phyloP scores from a whole-genome alignment of 352 stramenopile species.

The Globisporangium cederbergense region DNA sequence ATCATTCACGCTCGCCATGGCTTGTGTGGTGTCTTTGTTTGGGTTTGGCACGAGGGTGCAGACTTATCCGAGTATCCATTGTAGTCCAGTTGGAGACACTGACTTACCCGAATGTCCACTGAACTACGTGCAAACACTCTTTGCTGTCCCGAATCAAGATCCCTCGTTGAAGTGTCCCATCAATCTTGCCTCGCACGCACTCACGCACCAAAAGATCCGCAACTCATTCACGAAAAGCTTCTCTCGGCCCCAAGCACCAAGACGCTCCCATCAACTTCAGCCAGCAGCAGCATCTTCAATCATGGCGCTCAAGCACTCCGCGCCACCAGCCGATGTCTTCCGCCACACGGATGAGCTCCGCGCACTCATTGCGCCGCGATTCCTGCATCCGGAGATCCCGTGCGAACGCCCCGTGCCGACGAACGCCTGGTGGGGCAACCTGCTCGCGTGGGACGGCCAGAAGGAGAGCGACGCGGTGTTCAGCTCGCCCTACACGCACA shows the following conservation, averaged over 20 bases:
- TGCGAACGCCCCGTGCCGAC: conserved; percentile 51
- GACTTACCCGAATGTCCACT: not conserved
- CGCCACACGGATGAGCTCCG: conserved; percentile 42
- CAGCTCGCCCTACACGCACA: conserved; percentile 66
- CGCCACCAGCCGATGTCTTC: conserved; percentile 41
- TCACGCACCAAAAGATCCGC: not conserved
- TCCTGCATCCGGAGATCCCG: conserved; percentile 26
- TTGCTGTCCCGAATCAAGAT: not conserved
- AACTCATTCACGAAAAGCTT: not conserved
- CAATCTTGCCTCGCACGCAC: not conserved
- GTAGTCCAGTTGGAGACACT: not conserved
- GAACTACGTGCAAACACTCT: not conserved
- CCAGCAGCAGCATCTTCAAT: not conserved
- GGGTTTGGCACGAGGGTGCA: not conserved
- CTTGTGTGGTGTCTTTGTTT: not conserved
- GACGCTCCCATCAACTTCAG: not conserved
- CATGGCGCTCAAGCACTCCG: conserved; percentile 18
- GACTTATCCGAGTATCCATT: not conserved
- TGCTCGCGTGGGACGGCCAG: conserved; percentile 52
- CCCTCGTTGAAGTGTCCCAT: conserved; percentile 1
- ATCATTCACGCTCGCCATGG: conserved; percentile 5
- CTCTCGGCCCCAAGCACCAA: conserved; percentile 1
- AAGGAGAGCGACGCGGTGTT: conserved; percentile 75
- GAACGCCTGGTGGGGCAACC: conserved; percentile 85
- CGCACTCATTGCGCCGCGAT: conserved; percentile 47